phyloP scores from a whole-genome alignment of 176 grass and related monocot species.

The Chloris gayana region DNA sequence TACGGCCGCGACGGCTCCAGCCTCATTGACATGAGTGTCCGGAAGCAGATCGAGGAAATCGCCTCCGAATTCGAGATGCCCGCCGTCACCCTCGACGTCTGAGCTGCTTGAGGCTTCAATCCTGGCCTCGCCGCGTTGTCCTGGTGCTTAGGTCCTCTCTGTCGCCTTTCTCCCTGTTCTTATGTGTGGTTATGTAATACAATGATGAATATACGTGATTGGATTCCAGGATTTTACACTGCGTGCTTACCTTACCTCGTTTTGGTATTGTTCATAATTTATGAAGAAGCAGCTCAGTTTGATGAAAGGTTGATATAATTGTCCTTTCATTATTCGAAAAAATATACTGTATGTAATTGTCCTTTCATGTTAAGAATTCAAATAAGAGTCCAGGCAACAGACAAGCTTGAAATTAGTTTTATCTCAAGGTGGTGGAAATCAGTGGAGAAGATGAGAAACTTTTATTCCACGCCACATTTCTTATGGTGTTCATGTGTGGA shows the following conservation, averaged over 20 bases:
- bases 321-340: background rate
- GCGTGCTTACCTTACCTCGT: constrained; percentile 2
- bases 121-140: background rate
- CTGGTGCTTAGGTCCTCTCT: constrained; percentile 44
- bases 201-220: constrained; percentile 14
- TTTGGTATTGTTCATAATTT: background rate
- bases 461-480: background rate
- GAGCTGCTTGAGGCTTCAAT: constrained; percentile 23
- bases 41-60: constrained; percentile 90
- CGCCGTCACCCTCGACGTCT: constrained; percentile 52
- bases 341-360: background rate
- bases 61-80: constrained; percentile 60
- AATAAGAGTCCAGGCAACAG: background rate
- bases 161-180: constrained; percentile 19
- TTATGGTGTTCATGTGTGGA: background rate
- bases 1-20: constrained; percentile 69
- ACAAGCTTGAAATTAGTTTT: background rate
- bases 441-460: background rate
- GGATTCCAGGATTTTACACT: constrained; percentile 17
- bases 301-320: background rate
- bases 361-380: constrained; percentile 8
- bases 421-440: background rate
- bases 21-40: constrained; percentile 89
- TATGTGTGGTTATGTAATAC: constrained; percentile 27
- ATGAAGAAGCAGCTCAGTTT: background rate